Conservation (phyloP, 495 filamentous ascomycete species). For the Aspergillus hancockii region DNA sequence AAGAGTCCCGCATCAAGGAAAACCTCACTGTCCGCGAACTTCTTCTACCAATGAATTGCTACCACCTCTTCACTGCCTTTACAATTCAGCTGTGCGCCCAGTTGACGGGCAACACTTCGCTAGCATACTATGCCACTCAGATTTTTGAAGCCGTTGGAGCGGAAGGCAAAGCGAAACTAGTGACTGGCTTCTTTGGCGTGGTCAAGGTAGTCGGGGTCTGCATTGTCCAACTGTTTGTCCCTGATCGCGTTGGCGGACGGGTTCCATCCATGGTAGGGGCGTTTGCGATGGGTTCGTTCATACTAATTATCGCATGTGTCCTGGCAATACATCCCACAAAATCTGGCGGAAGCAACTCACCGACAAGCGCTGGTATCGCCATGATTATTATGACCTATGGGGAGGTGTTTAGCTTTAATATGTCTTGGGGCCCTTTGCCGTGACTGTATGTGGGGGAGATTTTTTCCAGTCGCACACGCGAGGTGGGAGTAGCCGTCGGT, state of each 20-base stretch:
- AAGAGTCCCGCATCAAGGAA: conserved; percentile 44
- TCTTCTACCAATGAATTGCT: conserved; percentile 43
- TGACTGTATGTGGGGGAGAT: conserved; percentile 53
- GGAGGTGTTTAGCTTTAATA: conserved; percentile 47
- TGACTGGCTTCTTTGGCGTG: conserved; percentile 51
- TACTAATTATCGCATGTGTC: conserved; percentile 53
- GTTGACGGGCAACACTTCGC: conserved; percentile 49
- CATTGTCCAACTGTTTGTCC: conserved; percentile 46
- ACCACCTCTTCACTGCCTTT: conserved; percentile 43
- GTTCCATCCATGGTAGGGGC: conserved; percentile 55
- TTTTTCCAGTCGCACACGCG: conserved; percentile 53
- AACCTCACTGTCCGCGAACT: conserved; percentile 43
- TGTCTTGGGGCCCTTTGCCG: conserved; percentile 38
- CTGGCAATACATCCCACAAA: conserved; percentile 44
- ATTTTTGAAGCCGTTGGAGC: conserved; percentile 49
- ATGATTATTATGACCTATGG: conserved; percentile 53
- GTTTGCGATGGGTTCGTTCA: conserved; percentile 49
- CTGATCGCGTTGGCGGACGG: conserved; percentile 55
- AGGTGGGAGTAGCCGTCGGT: conserved; percentile 46
- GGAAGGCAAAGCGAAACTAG: conserved; percentile 41
- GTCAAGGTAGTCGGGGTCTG: conserved; percentile 48
- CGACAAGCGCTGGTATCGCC: conserved; percentile 42
- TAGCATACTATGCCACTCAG: conserved; percentile 51
- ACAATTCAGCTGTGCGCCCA: conserved; percentile 47
- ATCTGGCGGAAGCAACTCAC: conserved; percentile 24